Conservation (phyloP, 2,329 filamentous ascomycete genomes). For the Trichoderma atroviride region DNA sequence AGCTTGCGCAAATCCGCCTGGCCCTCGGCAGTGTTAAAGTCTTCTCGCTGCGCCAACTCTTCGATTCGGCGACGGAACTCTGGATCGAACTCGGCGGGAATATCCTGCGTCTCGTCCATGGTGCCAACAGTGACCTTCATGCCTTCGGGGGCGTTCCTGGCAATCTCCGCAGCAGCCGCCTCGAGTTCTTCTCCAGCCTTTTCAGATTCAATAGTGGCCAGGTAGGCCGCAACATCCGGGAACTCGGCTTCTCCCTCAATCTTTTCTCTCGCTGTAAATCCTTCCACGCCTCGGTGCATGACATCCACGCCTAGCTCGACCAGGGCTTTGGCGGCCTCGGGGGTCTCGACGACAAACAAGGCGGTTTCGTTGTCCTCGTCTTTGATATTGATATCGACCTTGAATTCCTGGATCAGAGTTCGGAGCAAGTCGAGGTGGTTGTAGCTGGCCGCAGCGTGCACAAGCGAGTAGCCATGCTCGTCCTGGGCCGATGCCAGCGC, state of each 20-base stretch:
- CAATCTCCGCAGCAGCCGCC: slow-evolving; percentile 34
- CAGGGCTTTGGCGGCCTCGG: slow-evolving; percentile 75
- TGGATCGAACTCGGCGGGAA: slow-evolving; percentile 69
- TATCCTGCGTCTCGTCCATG: slow-evolving; percentile 64
- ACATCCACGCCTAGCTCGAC: slow-evolving; percentile 77
- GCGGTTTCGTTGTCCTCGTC: slow-evolving; percentile 94
- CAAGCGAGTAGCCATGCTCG: slow-evolving; percentile 87
- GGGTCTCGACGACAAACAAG: slow-evolving; percentile 87
- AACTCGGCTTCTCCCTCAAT: slow-evolving; percentile 79
- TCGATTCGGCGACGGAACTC: slow-evolving; percentile 87
- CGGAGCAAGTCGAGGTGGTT: slow-evolving; percentile 81
- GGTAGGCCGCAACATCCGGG: slow-evolving; percentile 72
- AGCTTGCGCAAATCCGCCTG: slow-evolving; percentile 78
- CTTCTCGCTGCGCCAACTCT: slow-evolving; percentile 78
- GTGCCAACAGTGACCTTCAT: slow-evolving; percentile 77
- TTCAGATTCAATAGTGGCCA: slow-evolving; percentile 46
- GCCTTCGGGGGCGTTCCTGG: slow-evolving; percentile 65
- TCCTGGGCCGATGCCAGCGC: slow-evolving; percentile 80
- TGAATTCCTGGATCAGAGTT: slow-evolving; percentile 72
- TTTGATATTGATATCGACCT: slow-evolving; percentile 76
- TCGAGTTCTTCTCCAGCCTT: slow-evolving; percentile 37
- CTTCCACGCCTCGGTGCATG: slow-evolving; percentile 68
- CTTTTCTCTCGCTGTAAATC: slow-evolving; percentile 78
- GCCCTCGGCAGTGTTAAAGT: slow-evolving; percentile 79
- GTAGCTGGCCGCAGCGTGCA: slow-evolving; percentile 94